Evolutionary conservation across 257 asterid species (phyloP).

Genomic region (Dorcoceras hygrometricum): DNA sequence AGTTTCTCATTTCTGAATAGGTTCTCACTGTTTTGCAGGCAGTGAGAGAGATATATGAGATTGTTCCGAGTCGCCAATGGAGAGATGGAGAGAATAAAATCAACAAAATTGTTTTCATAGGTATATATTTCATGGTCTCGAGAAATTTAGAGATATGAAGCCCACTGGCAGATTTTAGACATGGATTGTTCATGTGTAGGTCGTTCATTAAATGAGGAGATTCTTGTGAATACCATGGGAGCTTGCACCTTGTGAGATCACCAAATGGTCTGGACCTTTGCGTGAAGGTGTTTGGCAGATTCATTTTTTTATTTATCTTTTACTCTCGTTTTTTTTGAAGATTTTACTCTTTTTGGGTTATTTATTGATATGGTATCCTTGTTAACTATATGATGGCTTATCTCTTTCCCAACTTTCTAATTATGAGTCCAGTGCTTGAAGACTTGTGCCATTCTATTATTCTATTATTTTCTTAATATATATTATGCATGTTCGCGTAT

Average conservation of each 20-base stretch:
- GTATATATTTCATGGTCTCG: constrained; percentile 32
- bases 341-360: constrained; percentile 8
- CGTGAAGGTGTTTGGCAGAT: background rate
- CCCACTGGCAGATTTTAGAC: constrained; percentile 7
- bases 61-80: constrained; percentile 83
- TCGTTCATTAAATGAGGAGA: constrained; percentile 59
- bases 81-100: constrained; percentile 51
- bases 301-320: background rate
- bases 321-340: no score
- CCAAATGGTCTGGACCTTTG: constrained; percentile 1
- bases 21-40: constrained; percentile 44
- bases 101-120: constrained; percentile 85
- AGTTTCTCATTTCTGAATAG: constrained; percentile 7
- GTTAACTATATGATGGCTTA: no score
- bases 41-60: constrained; percentile 94
- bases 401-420: background rate
- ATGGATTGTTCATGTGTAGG: constrained; percentile 43
- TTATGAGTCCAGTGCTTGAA: background rate
- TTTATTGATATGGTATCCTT: background rate
- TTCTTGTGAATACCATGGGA: constrained; percentile 48
- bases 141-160: background rate
- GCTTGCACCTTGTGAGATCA: constrained; percentile 38
- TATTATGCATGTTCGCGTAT: no score
- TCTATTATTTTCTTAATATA: no score
- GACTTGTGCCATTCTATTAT: no score